phyloP scores from a whole-genome alignment of 768 basidiomycete species.

The Pisolithus microcarpus region DNA sequence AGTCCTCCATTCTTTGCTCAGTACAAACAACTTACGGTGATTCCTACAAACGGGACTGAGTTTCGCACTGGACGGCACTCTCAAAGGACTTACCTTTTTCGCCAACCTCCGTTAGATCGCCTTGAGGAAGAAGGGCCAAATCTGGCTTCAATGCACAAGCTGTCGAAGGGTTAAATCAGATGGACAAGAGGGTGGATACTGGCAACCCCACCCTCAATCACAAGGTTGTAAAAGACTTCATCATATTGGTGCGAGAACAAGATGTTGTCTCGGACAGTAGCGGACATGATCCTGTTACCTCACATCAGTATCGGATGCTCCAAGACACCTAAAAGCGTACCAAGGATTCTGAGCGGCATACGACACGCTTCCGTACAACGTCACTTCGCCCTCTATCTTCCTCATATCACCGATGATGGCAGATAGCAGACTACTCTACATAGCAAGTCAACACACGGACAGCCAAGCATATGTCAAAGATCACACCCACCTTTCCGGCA shows the following conservation, averaged over 20 bases:
- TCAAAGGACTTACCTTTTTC: constrained; percentile 54
- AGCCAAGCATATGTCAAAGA: background rate
- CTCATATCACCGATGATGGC: constrained; percentile 87
- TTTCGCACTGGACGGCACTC: background rate
- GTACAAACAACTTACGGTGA: constrained; percentile 41
- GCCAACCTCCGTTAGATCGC: constrained; percentile 80
- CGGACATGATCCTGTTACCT: constrained; percentile 70
- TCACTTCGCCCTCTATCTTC: constrained; percentile 64
- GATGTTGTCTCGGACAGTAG: constrained; percentile 86
- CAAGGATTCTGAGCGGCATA: constrained; percentile 88
- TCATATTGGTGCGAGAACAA: constrained; percentile 87
- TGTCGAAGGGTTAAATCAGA: constrained; percentile 8
- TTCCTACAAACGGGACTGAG: constrained; percentile 28
- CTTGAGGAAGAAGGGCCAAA: constrained; percentile 68
- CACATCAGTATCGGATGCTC: background rate
- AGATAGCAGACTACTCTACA: constrained; percentile 63
- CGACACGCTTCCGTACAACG: constrained; percentile 61
- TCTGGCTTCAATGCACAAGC: constrained; percentile 86
- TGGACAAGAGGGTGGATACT: background rate
- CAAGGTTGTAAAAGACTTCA: constrained; percentile 72
- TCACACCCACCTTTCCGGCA: constrained; percentile 63
- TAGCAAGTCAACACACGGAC: background rate
- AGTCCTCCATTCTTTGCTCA: constrained; percentile 5
- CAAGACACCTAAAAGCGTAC: constrained; percentile 30
- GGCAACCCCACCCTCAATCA: constrained; percentile 57